phyloP scores from a whole-genome alignment of 306 rosid species.

The Castanea sativa region DNA sequence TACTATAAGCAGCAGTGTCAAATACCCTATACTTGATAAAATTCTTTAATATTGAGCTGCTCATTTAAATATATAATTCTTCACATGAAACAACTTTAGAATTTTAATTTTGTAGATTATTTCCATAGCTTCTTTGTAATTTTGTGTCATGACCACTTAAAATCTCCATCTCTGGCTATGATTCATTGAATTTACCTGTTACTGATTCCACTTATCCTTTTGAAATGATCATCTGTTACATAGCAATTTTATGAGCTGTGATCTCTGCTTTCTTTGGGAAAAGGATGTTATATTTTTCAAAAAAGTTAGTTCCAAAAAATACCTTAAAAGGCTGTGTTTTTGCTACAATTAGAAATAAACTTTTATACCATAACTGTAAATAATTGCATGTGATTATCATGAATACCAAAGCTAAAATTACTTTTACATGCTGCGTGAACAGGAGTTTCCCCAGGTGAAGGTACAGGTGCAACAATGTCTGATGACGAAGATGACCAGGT shows the following conservation, averaged over 20 bases:
- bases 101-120: neutral
- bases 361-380: neutral
- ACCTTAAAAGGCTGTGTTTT: neutral
- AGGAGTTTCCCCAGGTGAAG: constrained; percentile 98
- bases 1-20: too few species aligned
- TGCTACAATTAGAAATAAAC: neutral
- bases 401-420: constrained; percentile 8
- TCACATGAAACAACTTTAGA: neutral
- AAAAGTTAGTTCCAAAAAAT: neutral
- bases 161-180: neutral
- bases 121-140: neutral
- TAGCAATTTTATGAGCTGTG: neutral
- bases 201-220: neutral
- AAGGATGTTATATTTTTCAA: neutral
- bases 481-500: constrained; percentile 93
- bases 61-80: neutral
- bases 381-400: neutral
- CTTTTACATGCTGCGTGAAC: constrained; percentile 25
- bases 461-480: constrained; percentile 98
- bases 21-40: neutral
- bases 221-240: neutral
- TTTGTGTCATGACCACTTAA: neutral
- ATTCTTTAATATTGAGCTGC: neutral
- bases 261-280: neutral
- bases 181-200: neutral